Conservation (phyloP, 768 basidiomycete genomes). For the Kwoniella botswanensis region DNA sequence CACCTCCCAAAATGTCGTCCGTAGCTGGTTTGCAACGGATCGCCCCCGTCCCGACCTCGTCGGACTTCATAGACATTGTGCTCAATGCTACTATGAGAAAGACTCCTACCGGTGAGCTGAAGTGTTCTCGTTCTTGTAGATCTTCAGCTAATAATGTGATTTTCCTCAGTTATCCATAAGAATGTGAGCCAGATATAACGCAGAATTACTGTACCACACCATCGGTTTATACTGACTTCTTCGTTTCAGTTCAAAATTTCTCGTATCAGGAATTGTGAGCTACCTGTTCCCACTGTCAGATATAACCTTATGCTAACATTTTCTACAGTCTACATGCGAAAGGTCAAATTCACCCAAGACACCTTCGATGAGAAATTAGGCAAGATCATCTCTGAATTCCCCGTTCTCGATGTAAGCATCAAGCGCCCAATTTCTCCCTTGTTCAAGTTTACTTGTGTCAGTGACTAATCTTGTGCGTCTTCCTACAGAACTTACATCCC, state of each 20-base stretch:
- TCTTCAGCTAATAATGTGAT: conserved; percentile 5
- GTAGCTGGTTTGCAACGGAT: conserved; percentile 83
- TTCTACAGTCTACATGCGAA: conserved; percentile 79
- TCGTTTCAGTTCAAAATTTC: conserved; percentile 82
- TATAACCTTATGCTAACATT: conserved; percentile 21
- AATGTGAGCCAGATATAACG: conserved; percentile 62
- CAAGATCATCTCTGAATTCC: conserved; percentile 93
- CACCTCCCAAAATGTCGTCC: conserved; percentile 39
- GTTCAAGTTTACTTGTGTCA: background rate
- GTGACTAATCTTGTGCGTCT: background rate
- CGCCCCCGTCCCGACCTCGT: conserved; percentile 95
- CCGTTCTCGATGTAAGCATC: conserved; percentile 85
- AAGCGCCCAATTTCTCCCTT: background rate
- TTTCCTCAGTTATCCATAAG: conserved; percentile 82
- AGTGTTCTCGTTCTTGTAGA: no score
- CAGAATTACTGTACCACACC: background rate
- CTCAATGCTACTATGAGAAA: conserved; percentile 78
- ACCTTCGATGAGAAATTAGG: conserved; percentile 94
- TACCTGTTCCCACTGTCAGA: background rate
- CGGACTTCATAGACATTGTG: conserved; percentile 73
- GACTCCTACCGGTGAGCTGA: conserved; percentile 73
- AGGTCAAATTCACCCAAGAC: conserved; percentile 98
- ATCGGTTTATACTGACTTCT: background rate
- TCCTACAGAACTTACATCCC: conserved; percentile 82
- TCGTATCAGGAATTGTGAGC: conserved; percentile 76